Evolutionary conservation across 2,329 filamentous ascomycete species (phyloP), one percentile per base, ranked within the genome.

Genomic region (Fusarium pseudonygamai): DNA sequence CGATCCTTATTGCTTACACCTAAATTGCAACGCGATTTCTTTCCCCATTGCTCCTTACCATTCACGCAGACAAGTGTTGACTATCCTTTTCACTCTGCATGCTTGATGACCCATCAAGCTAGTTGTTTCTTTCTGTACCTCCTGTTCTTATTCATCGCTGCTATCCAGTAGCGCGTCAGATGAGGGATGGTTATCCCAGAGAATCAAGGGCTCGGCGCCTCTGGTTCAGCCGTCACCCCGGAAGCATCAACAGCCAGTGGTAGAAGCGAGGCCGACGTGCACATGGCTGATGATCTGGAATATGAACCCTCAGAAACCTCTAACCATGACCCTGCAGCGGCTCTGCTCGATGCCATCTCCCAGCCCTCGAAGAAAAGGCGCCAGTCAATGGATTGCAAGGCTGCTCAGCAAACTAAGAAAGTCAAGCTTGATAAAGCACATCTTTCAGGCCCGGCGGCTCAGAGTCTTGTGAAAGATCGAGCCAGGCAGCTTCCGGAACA

Each of bases 401-500:
- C 55, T 68, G 45, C 42, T 26, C 60, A 45, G 50, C 75, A 75
- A 58, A 47, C 67, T 46, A 78, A 78, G 58, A 78, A 74, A 61
- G 61, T 71, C 52, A 77, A 65, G 58, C 60, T 78, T 60, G 64
- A 69, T 46, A 43, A 65, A 53, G 64, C 64, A 43, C 58, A 63
- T 60, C 60, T 43, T 67, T 22, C 39, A 53, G 45, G 57, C 34
- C 59, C 66, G 52, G 53, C 62, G 66, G 67, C 53, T 53, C 56
- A 30, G 56, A 60, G 18, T 42, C 53, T 60, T 36, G 49, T 39
- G n/a, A 42, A 52, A 49, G 76, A 78, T 68, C 66, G 75, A 42
- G 57, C 77, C 60, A 72, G 64, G 42, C 77, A 78, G 64, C 84
- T 91, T 64, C 88, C 90, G 78, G 84, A 86, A 75, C 88, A 91